These are phyloP conservation scores for Leccinum disarticulatum DNA, from an alignment of 768 basidiomycete genomes.

Conservation along the genomic window DNA sequence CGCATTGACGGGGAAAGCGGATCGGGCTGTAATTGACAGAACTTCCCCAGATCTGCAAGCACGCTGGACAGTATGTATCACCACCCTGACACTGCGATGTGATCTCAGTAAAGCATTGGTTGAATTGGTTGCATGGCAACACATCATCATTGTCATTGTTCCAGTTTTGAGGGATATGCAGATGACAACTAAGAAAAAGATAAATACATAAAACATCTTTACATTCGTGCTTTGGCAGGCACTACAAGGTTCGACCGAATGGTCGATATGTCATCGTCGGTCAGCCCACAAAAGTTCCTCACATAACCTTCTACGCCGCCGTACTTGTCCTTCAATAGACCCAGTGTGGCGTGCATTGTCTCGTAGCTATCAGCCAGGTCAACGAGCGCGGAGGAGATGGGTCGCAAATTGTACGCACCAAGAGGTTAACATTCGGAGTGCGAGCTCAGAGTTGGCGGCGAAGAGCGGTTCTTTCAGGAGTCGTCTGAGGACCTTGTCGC, in stretches of 20 bases:
- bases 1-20: neutral
- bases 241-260: constrained; percentile 60
- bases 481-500: constrained; percentile 66
- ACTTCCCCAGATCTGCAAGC: neutral
- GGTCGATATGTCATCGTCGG: constrained; percentile 58
- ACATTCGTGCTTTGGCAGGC: constrained; percentile 33
- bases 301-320: constrained; percentile 67
- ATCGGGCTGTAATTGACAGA: neutral
- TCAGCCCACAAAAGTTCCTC: constrained; percentile 53
- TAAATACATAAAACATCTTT: constrained; percentile 3
- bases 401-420: constrained; percentile 42
- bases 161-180: neutral
- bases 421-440: constrained; percentile 81
- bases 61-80: too few relatives aligned
- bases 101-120: neutral
- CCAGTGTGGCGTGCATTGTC: constrained; percentile 74
- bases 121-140: neutral
- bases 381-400: neutral
- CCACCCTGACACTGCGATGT: neutral
- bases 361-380: constrained; percentile 47
- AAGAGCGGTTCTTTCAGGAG: constrained; percentile 72
- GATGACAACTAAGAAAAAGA: neutral
- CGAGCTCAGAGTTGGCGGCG: constrained; percentile 69
- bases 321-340: constrained; percentile 60
- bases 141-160: neutral